Conservation (phyloP, 2,329 filamentous ascomycete genomes). For the Neobulgaria alba region DNA sequence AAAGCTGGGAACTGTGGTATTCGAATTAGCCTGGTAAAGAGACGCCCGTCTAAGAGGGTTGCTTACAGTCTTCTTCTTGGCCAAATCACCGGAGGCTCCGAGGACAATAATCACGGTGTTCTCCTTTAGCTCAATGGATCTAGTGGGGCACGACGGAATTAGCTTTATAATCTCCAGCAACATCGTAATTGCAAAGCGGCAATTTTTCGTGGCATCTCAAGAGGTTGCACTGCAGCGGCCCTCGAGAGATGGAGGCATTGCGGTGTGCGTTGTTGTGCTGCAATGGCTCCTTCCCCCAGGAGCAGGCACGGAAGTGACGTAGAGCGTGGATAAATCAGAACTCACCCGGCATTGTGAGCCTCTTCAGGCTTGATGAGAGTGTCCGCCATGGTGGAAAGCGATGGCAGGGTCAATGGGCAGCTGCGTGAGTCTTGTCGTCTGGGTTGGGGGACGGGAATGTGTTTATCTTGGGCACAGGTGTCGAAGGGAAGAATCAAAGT, state of each 20-base stretch:
- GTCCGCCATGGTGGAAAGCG: constrained; percentile 37
- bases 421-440: too few species aligned
- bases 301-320: constrained; percentile 20
- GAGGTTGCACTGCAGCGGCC: too few species aligned
- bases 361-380: constrained; percentile 42
- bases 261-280: constrained; percentile 4
- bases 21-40: constrained; percentile 11
- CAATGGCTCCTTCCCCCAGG: constrained; percentile 8
- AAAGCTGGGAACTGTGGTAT: constrained; percentile 80
- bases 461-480: too few species aligned
- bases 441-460: too few species aligned
- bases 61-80: constrained; percentile 97
- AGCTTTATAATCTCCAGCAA: constrained; percentile 30
- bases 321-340: constrained; percentile 13
- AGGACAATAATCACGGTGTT: constrained; percentile 96
- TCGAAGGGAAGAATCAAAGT: constrained; percentile 3
- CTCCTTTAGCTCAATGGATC: constrained; percentile 75
- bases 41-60: not conserved
- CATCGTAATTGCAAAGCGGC: too few species aligned
- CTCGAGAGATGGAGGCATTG: not conserved
- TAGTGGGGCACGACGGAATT: constrained; percentile 35
- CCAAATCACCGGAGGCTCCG: constrained; percentile 92
- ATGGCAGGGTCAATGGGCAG: not conserved
- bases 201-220: too few species aligned
- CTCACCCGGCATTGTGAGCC: constrained; percentile 42